Evolutionary conservation across 495 filamentous ascomycete genomes (phyloP).

Genomic region (Lasiosphaeriaceae sp.): DNA sequence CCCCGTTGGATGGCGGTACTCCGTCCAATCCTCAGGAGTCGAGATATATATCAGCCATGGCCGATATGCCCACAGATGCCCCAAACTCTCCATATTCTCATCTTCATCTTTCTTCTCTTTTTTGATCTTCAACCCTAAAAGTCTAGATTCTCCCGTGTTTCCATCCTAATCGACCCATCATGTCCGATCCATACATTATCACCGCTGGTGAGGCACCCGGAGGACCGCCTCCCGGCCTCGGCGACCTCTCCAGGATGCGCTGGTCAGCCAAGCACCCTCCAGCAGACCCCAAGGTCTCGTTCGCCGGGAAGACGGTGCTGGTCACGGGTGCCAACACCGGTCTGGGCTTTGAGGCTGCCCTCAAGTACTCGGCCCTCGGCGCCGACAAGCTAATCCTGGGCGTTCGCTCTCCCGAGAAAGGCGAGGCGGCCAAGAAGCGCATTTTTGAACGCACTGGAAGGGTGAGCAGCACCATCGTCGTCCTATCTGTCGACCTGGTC

Average conservation of each 20-base stretch:
- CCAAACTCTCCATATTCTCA: background rate
- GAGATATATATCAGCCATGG: no score
- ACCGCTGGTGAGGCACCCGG: background rate
- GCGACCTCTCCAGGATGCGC: background rate
- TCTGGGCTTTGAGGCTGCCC: constrained; percentile 45
- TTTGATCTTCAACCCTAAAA: background rate
- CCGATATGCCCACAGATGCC: no score
- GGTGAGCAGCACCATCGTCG: constrained; percentile 38
- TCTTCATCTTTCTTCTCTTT: background rate
- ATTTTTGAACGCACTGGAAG: background rate
- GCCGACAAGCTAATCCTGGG: constrained; percentile 6
- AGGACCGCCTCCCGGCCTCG: background rate
- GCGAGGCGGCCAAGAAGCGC: background rate
- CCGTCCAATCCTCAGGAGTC: background rate
- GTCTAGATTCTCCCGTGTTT: background rate
- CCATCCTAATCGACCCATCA: background rate
- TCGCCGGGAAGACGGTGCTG: constrained; percentile 40
- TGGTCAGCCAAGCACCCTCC: background rate
- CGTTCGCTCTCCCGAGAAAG: constrained; percentile 15
- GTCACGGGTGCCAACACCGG: constrained; percentile 54
- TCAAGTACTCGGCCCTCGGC: constrained; percentile 23
- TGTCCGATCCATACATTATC: background rate
- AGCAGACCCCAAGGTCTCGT: background rate
- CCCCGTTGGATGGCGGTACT: background rate
- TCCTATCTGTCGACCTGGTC: constrained; percentile 51